phyloP scores from a whole-genome alignment of 345 rosid species.

The Aegle marmelos region DNA sequence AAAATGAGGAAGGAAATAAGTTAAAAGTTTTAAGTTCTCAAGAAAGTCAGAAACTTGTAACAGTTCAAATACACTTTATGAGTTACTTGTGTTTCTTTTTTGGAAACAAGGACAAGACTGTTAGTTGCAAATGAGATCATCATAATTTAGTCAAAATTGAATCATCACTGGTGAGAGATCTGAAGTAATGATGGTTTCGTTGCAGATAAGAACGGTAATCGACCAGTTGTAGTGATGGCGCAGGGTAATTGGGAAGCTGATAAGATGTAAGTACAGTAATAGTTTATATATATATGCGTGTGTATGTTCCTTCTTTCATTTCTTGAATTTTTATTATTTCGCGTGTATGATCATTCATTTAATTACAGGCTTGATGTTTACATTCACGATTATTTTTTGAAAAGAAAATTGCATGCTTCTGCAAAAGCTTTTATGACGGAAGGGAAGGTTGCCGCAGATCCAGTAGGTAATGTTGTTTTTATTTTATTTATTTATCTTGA shows the following conservation, averaged over 20 bases:
- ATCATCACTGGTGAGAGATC: slow-evolving; percentile 10
- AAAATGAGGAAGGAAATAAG: neutral
- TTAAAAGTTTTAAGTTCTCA: neutral
- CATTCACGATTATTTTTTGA: slow-evolving; percentile 67
- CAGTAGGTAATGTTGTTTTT: slow-evolving; percentile 50
- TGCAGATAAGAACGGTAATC: slow-evolving; percentile 13
- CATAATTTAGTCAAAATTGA: neutral
- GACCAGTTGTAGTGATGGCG: slow-evolving; percentile 31
- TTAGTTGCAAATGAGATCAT: neutral
- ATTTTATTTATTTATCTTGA: neutral
- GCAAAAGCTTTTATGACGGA: slow-evolving; percentile 72
- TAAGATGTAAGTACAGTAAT: slow-evolving; percentile 42
- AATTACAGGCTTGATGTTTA: slow-evolving; percentile 64
- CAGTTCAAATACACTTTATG: neutral
- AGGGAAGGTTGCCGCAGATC: slow-evolving; percentile 68
- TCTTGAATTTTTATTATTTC: neutral
- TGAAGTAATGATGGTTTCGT: slow-evolving; percentile 3
- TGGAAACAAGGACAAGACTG: neutral
- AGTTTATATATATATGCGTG: too few relatives aligned
- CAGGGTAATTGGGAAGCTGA: slow-evolving; percentile 75
- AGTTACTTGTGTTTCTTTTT: neutral
- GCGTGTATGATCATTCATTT: neutral
- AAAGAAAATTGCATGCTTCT: slow-evolving; percentile 60
- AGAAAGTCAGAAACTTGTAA: neutral
- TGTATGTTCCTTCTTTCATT: neutral